Conservation (phyloP, 148 eudicot species). For the Nyssa sinensis region DNA sequence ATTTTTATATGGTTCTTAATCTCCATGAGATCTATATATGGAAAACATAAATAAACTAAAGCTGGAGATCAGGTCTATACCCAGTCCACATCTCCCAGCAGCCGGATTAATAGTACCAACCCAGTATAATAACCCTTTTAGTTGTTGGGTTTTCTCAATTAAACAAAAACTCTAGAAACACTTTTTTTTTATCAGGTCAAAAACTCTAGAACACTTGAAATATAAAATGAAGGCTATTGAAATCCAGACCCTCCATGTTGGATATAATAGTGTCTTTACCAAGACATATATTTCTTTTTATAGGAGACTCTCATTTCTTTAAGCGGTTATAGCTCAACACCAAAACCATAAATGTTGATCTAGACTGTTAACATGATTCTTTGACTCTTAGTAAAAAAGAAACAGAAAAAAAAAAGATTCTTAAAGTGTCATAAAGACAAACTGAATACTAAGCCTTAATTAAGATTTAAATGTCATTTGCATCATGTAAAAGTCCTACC, state of each 20-base stretch:
- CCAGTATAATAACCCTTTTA: not conserved
- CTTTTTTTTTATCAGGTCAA: too few relatives aligned
- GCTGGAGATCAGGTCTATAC: not conserved
- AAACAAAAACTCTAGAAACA: not conserved
- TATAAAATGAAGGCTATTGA: too few relatives aligned
- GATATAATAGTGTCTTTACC: not conserved
- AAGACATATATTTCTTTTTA: not conserved
- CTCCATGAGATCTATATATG: not conserved
- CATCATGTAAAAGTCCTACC: not conserved
- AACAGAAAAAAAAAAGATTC: not conserved
- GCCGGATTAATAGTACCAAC: not conserved
- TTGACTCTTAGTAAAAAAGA: not conserved
- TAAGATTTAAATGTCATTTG: not conserved
- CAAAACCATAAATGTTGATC: not conserved
- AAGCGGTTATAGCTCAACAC: not conserved
- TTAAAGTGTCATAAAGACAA: not conserved
- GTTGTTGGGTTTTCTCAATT: not conserved
- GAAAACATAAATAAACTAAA: not conserved
- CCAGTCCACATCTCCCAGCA: not conserved
- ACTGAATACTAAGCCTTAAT: not conserved
- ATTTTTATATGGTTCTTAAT: not conserved
- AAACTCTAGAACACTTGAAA: not conserved
- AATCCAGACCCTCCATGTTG: not conserved
- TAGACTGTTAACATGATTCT: not conserved
- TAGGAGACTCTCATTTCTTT: not conserved